Percentiles rank a stretch among this genome's conserved stretches.
Evolutionary conservation across 208 protist genomes (phyloP).

Genomic region (Crithidia sp.): DNA sequence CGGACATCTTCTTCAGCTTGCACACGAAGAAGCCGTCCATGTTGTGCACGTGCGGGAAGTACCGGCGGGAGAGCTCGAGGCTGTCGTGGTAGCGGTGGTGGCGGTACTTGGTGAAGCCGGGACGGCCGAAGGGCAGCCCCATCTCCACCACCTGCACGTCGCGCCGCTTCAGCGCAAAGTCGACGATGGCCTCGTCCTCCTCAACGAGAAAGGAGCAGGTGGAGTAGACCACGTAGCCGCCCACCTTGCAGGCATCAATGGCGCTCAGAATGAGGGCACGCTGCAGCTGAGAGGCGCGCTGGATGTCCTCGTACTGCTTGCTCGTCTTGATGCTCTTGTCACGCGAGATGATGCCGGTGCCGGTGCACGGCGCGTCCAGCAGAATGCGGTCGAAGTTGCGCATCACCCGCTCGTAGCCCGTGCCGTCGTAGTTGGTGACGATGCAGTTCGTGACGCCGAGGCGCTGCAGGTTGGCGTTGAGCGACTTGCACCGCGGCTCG

Average conservation of each 20-base stretch:
- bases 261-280: slow-evolving; percentile 97
- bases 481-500: slow-evolving; percentile 93
- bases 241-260: slow-evolving; percentile 97
- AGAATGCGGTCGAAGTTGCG: slow-evolving; percentile 92
- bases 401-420: slow-evolving; percentile 90
- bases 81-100: slow-evolving; percentile 83
- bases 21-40: slow-evolving; percentile 99
- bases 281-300: slow-evolving; percentile 92
- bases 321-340: slow-evolving; percentile 97
- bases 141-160: slow-evolving; percentile 94
- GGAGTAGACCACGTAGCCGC: slow-evolving; percentile 98
- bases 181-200: slow-evolving; percentile 98
- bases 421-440: slow-evolving; percentile 96
- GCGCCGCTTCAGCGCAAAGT: slow-evolving; percentile 96
- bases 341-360: slow-evolving; percentile 98
- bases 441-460: slow-evolving; percentile 95
- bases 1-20: slow-evolving; percentile 96
- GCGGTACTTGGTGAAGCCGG: slow-evolving; percentile 91
- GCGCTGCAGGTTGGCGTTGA: slow-evolving; percentile 97
- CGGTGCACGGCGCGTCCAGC: slow-evolving; percentile 99
- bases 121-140: slow-evolving; percentile 94
- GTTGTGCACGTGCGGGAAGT: slow-evolving; percentile 99
- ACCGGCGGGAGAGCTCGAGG: slow-evolving; percentile 70
- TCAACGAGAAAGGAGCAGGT: slow-evolving; percentile 98
- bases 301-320: slow-evolving; percentile 94